Percentiles rank a stretch among this genome's conserved stretches.
Evolutionary conservation across 352 stramenopile species (phyloP).

Genomic region (Globisporangium polare): DNA sequence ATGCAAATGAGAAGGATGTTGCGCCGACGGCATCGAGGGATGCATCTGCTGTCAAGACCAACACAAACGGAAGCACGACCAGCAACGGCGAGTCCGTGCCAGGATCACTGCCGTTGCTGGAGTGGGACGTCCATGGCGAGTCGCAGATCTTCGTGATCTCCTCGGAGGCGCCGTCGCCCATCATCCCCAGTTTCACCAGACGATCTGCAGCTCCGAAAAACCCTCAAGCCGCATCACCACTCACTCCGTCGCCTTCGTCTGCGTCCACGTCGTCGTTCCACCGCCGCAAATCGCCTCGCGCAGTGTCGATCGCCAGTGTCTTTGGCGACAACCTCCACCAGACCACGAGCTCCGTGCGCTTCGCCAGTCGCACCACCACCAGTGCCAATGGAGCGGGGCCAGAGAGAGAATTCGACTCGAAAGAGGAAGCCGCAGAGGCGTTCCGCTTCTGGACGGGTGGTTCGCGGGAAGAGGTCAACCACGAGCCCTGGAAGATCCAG

Average conservation of each 20-base stretch:
- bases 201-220: not conserved
- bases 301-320: not conserved
- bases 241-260: not conserved
- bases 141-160: constrained; percentile 7
- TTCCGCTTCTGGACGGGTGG: constrained; percentile 20
- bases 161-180: not conserved
- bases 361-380: not conserved
- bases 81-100: not conserved
- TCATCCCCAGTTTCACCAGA: not conserved
- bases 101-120: no score
- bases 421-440: not conserved
- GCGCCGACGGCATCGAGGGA: not conserved
- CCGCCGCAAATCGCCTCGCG: constrained; percentile 10
- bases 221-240: not conserved
- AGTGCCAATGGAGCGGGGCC: not conserved
- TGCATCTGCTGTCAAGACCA: not conserved
- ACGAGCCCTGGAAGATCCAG: constrained; percentile 43
- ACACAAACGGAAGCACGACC: not conserved
- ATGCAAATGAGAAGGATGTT: not conserved
- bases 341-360: not conserved
- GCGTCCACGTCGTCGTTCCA: not conserved
- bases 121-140: not conserved
- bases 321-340: not conserved
- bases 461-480: constrained; percentile 31
- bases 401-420: not conserved